These are phyloP conservation scores for Panicum miliaceum DNA, from an alignment of 176 grass and related monocot species.

Conservation along the genomic window DNA sequence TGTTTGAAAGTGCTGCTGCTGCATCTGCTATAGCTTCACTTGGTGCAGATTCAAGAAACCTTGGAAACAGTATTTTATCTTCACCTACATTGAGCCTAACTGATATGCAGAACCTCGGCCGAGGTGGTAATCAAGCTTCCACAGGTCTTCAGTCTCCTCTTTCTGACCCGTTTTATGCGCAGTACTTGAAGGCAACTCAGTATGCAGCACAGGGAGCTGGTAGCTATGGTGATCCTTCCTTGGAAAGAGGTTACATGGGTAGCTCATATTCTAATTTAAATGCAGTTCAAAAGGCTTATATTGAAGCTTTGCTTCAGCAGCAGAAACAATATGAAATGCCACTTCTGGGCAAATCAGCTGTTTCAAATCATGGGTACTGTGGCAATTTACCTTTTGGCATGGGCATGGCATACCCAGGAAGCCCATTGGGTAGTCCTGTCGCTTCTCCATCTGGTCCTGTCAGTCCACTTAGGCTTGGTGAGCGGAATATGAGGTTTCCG, in stretches of 20 bases:
- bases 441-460: slow-evolving; percentile 63
- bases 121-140: slow-evolving; percentile 58
- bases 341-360: slow-evolving; percentile 63
- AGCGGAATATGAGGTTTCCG: slow-evolving; percentile 68
- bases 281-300: slow-evolving; percentile 77
- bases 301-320: slow-evolving; percentile 78
- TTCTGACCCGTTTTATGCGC: slow-evolving; percentile 72
- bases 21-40: slow-evolving; percentile 54
- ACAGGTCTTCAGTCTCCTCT: slow-evolving; percentile 53
- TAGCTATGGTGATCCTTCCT: slow-evolving; percentile 51
- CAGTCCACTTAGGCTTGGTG: slow-evolving; percentile 74
- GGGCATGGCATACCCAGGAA: slow-evolving; percentile 75
- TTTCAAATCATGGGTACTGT: slow-evolving; percentile 69
- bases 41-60: slow-evolving; percentile 54
- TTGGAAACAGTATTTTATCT: slow-evolving; percentile 57
- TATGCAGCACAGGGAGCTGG: slow-evolving; percentile 64
- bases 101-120: slow-evolving; percentile 62
- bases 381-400: slow-evolving; percentile 60
- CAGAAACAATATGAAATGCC: slow-evolving; percentile 87
- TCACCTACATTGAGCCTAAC: slow-evolving; percentile 62
- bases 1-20: slow-evolving; percentile 61
- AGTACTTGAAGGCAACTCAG: slow-evolving; percentile 75
- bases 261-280: slow-evolving; percentile 66
- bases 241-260: slow-evolving; percentile 60
- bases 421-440: slow-evolving; percentile 73